phyloP scores from a whole-genome alignment of 495 filamentous ascomycete genomes.

The Penicillium malachiteum region DNA sequence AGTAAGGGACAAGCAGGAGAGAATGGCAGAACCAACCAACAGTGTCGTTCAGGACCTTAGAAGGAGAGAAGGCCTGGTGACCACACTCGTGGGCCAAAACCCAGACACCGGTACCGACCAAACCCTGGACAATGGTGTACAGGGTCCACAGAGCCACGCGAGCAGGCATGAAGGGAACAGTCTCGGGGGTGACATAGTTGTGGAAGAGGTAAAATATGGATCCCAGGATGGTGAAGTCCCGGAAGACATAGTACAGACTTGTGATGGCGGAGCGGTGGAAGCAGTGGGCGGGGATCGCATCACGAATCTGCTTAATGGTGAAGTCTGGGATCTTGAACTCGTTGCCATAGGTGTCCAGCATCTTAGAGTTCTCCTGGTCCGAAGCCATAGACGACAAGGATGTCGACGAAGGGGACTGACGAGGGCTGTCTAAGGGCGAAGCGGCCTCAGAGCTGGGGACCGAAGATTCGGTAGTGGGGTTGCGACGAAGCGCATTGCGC shows the following conservation, averaged over 20 bases:
- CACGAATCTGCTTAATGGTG: conserved; percentile 69
- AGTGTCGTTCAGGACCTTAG: conserved; percentile 77
- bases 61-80: conserved; percentile 79
- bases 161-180: conserved; percentile 50
- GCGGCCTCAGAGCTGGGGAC: conserved; percentile 59
- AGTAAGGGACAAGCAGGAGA: conserved; percentile 79
- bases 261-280: conserved; percentile 61
- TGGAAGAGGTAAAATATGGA: conserved; percentile 62
- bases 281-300: conserved; percentile 62
- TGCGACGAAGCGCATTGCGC: conserved; percentile 51
- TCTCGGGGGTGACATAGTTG: conserved; percentile 64
- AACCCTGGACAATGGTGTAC: conserved; percentile 66
- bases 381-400: conserved; percentile 89
- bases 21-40: conserved; percentile 85
- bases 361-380: conserved; percentile 47
- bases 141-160: conserved; percentile 54
- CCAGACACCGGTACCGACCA: conserved; percentile 67
- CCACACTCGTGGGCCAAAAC: conserved; percentile 74
- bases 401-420: conserved; percentile 78
- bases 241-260: conserved; percentile 62
- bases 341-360: conserved; percentile 67
- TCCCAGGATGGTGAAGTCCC: conserved; percentile 56
- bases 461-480: conserved; percentile 56
- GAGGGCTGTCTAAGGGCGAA: conserved; percentile 69
- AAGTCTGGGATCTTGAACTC: conserved; percentile 69